phyloP scores from a whole-genome alignment of 176 grass and related monocot species.

The Bonia amplexicaulis region DNA sequence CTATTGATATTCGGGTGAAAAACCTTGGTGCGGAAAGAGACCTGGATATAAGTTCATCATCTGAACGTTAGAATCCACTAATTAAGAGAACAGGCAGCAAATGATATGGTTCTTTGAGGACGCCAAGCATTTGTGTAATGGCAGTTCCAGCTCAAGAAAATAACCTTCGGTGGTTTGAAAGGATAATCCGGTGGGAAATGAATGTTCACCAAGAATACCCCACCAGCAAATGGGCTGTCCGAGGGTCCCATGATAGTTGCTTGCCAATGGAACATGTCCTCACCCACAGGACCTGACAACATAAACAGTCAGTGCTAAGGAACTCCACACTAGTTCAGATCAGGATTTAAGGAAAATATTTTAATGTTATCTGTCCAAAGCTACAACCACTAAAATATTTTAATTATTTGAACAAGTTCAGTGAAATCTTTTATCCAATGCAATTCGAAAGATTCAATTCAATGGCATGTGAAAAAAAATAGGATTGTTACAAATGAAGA shows the following conservation, averaged over 20 bases:
- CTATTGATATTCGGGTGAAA: slow-evolving; percentile 92
- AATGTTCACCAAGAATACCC: slow-evolving; percentile 84
- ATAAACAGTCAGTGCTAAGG: not conserved
- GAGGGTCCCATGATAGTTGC: slow-evolving; percentile 84
- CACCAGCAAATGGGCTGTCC: slow-evolving; percentile 84
- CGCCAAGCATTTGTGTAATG: not conserved
- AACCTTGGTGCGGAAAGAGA: slow-evolving; percentile 87
- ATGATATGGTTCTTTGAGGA: not conserved
- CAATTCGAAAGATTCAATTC: not conserved
- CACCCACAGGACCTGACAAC: slow-evolving; percentile 64
- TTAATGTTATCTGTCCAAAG: not conserved
- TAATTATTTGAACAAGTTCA: not conserved
- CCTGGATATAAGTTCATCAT: slow-evolving; percentile 32
- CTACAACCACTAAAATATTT: not conserved
- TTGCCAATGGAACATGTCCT: slow-evolving; percentile 97
- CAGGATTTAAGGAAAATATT: not conserved
- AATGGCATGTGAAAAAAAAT: not conserved
- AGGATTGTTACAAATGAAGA: not conserved
- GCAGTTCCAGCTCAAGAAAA: not conserved
- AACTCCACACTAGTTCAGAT: not conserved
- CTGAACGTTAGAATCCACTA: not conserved
- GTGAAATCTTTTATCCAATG: not conserved
- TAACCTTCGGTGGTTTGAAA: slow-evolving; percentile 87
- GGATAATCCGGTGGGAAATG: slow-evolving; percentile 94
- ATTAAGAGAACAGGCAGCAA: not conserved